Percentiles rank a stretch among this genome's conserved stretches.
Evolutionary conservation across 768 basidiomycete species (phyloP).

Genomic region (Mycena alexandri): DNA sequence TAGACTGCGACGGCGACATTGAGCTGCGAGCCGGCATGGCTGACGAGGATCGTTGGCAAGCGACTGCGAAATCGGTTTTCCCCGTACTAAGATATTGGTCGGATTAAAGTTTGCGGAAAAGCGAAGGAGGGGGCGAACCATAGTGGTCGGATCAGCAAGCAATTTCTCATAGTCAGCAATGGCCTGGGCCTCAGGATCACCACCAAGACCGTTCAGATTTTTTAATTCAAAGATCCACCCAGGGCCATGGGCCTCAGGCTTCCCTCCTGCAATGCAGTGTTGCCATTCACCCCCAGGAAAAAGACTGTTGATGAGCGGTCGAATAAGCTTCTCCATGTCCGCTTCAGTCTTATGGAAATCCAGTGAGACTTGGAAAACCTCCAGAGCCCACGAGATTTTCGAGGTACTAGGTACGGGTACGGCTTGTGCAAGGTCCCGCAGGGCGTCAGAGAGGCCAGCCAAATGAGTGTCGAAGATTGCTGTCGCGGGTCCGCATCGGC

Average conservation of each 20-base stretch:
- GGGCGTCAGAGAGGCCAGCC: constrained; percentile 23
- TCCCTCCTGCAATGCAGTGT: neutral
- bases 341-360: neutral
- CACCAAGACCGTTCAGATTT: constrained; percentile 8
- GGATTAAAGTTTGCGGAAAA: constrained; percentile 16
- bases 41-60: constrained; percentile 11
- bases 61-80: constrained; percentile 9
- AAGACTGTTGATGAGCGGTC: constrained; percentile 2
- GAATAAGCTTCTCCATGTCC: constrained; percentile 1
- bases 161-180: constrained; percentile 19
- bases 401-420: constrained; percentile 17
- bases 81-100: constrained; percentile 20
- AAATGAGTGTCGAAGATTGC: constrained; percentile 14
- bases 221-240: constrained; percentile 18
- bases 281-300: constrained; percentile 3
- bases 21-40: constrained; percentile 17
- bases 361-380: neutral
- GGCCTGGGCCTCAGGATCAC: constrained; percentile 14
- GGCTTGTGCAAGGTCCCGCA: constrained; percentile 3
- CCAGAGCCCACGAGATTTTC: constrained; percentile 10
- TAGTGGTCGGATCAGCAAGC: neutral
- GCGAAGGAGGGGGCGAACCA: constrained; percentile 7
- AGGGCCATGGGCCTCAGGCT: constrained; percentile 5
- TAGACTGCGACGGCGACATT: constrained; percentile 11
- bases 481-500: constrained; percentile 20